phyloP scores from a whole-genome alignment of 169 alveolate genomes.

The Cryptosporidium bovis region DNA sequence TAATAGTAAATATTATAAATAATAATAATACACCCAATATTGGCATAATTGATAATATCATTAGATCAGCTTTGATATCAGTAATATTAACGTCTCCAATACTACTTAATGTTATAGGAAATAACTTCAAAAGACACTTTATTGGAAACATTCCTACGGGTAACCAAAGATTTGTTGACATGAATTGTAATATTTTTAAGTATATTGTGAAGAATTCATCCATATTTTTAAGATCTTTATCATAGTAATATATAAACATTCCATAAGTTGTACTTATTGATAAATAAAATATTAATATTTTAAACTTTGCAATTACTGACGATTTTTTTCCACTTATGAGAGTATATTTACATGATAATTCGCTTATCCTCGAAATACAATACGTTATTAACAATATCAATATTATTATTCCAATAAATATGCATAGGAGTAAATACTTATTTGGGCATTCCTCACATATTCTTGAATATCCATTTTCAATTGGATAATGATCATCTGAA shows the following conservation, averaged over 20 bases:
- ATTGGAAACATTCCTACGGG: constrained; percentile 49
- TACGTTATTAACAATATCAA: constrained; percentile 26
- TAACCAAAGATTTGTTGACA: constrained; percentile 46
- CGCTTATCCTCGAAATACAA: constrained; percentile 54
- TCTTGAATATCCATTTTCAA: constrained; percentile 28
- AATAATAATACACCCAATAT: constrained; percentile 36
- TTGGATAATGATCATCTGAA: constrained; percentile 10
- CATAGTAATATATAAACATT: not conserved
- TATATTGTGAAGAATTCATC: constrained; percentile 31
- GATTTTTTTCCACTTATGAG: constrained; percentile 38
- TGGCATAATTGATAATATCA: constrained; percentile 10
- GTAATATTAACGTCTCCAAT: constrained; percentile 22
- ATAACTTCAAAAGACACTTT: constrained; percentile 34
- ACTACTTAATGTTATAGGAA: constrained; percentile 28
- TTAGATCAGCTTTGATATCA: constrained; percentile 41
- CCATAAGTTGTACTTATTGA: constrained; percentile 47
- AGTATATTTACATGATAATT: constrained; percentile 45
- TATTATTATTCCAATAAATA: constrained; percentile 11
- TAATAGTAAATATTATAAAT: constrained; percentile 48
- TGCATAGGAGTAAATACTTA: not conserved
- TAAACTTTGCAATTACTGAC: constrained; percentile 38
- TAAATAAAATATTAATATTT: constrained; percentile 18
- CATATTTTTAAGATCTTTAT: not conserved
- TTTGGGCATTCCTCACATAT: constrained; percentile 43
- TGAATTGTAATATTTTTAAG: constrained; percentile 19